Conservation (phyloP, 2,329 filamentous ascomycete species). For the Xylaria sp. region DNA sequence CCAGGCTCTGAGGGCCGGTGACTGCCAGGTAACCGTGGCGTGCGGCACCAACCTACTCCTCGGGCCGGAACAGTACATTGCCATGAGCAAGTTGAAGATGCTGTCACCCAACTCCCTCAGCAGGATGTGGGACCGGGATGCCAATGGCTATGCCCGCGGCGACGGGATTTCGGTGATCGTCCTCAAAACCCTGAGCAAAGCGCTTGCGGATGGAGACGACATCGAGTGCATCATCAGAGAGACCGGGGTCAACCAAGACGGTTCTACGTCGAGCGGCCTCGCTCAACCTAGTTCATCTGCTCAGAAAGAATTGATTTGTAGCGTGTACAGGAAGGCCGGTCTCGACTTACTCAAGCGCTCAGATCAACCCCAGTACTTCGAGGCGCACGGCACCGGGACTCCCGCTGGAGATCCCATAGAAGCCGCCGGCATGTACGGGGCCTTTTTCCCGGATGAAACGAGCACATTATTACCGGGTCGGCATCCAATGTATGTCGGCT, state of each 20-base stretch:
- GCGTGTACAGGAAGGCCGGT: slow-evolving; percentile 34
- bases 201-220: neutral
- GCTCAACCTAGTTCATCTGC: slow-evolving; percentile 35
- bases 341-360: slow-evolving; percentile 23
- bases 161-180: slow-evolving; percentile 49
- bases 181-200: slow-evolving; percentile 53
- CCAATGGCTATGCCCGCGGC: slow-evolving; percentile 42
- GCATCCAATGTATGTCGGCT: slow-evolving; percentile 31
- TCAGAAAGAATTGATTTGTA: slow-evolving; percentile 38
- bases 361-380: slow-evolving; percentile 38
- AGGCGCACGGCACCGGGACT: slow-evolving; percentile 44
- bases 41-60: neutral
- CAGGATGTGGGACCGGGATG: slow-evolving; percentile 38
- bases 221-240: slow-evolving; percentile 10
- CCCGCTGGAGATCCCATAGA: slow-evolving; percentile 41
- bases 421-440: slow-evolving; percentile 36
- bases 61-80: neutral
- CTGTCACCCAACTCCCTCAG: slow-evolving; percentile 32
- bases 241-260: slow-evolving; percentile 12
- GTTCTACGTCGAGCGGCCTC: slow-evolving; percentile 27
- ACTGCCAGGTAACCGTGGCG: neutral
- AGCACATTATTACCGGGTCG: neutral
- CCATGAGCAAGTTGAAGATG: slow-evolving; percentile 17
- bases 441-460: slow-evolving; percentile 18
- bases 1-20: neutral